phyloP scores from a whole-genome alignment of 345 rosid species.

The Jatropha curcas region DNA sequence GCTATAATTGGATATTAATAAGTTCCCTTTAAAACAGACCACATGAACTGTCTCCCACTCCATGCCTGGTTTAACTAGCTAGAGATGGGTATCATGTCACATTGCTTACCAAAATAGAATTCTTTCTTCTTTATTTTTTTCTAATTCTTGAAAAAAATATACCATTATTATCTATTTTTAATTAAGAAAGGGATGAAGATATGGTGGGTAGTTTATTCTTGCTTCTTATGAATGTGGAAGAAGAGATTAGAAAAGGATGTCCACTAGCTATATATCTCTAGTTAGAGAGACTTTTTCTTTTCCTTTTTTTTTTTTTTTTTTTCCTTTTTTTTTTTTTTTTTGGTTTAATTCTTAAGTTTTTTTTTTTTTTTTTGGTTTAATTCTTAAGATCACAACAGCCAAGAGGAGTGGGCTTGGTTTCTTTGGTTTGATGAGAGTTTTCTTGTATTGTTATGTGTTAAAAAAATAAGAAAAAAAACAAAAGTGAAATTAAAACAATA shows the following conservation, averaged over 20 bases:
- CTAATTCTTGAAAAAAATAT: not conserved
- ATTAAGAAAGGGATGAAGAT: not conserved
- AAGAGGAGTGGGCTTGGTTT: not conserved
- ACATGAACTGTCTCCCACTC: slow-evolving; percentile 88
- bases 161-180: not conserved
- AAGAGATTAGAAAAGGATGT: slow-evolving; percentile 46
- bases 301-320: too few relatives aligned
- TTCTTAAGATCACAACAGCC: too few relatives aligned
- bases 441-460: slow-evolving; percentile 15
- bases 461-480: not conserved
- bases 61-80: slow-evolving; percentile 60
- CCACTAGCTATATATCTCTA: slow-evolving; percentile 34
- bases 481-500: slow-evolving; percentile 1
- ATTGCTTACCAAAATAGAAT: slow-evolving; percentile 53
- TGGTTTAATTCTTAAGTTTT: too few relatives aligned
- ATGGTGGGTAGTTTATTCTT: slow-evolving; percentile 38
- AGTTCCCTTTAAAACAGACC: slow-evolving; percentile 49
- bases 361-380: too few relatives aligned
- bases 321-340: too few relatives aligned
- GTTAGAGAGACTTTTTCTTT: not conserved
- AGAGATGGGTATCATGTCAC: slow-evolving; percentile 74
- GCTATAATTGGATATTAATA: slow-evolving; percentile 38
- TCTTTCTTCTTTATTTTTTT: slow-evolving; percentile 23
- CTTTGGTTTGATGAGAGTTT: slow-evolving; percentile 9
- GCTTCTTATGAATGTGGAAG: slow-evolving; percentile 34